Conservation (phyloP, 257 asterid genomes). For the Lycium ferocissimum region DNA sequence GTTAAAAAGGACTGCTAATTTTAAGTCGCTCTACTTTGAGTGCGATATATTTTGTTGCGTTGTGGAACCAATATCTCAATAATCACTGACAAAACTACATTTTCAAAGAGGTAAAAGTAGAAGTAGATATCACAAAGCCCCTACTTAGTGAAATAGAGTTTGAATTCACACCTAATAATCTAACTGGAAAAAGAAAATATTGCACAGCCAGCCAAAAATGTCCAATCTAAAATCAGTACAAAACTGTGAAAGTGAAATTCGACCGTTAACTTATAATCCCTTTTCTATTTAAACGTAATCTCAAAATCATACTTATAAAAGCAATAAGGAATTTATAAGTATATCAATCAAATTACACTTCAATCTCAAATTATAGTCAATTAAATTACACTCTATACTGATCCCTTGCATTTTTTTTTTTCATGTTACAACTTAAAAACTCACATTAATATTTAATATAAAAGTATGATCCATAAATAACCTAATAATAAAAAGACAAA, state of each 20-base stretch:
- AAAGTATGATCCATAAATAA: background rate
- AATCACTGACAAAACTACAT: background rate
- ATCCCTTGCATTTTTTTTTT: background rate
- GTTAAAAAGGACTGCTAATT: no score
- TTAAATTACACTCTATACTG: background rate
- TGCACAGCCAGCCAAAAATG: background rate
- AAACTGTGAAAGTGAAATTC: background rate
- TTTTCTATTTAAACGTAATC: no score
- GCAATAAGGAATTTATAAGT: background rate
- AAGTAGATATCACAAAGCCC: background rate
- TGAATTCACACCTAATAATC: background rate
- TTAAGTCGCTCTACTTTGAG: no score
- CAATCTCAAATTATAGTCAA: background rate
- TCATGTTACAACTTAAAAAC: background rate
- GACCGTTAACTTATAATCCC: background rate
- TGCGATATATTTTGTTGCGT: background rate
- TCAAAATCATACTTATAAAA: background rate
- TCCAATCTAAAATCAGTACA: background rate
- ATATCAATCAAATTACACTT: background rate
- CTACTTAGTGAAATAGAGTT: background rate
- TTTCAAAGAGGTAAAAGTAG: background rate
- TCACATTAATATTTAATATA: background rate
- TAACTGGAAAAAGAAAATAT: background rate
- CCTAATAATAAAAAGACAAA: constrained; percentile 1
- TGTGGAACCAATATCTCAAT: background rate